A percentile compares a stretch with the other conserved stretches of the same genome.
phyloP scores from a whole-genome alignment of 2,329 filamentous ascomycete genomes.

The Hymenoscyphus salicellus region DNA sequence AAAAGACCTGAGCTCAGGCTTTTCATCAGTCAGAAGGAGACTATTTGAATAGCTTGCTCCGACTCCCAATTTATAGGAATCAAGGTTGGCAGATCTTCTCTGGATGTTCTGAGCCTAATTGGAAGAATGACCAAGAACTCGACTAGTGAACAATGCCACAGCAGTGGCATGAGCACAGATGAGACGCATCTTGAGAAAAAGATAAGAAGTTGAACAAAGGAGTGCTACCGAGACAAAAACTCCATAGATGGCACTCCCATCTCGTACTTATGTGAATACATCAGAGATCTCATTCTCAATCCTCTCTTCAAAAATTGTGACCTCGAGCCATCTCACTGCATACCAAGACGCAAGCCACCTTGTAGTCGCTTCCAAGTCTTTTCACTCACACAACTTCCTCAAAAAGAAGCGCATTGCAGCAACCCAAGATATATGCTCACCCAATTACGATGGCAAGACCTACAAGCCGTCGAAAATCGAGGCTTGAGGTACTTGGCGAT shows the following conservation, averaged over 20 bases:
- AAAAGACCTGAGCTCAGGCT: constrained; percentile 6
- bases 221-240: neutral
- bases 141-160: constrained; percentile 7
- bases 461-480: constrained; percentile 5
- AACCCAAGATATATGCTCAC: constrained; percentile 9
- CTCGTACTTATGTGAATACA: neutral
- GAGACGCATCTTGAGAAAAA: constrained; percentile 14
- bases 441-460: neutral
- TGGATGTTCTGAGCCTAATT: constrained; percentile 6
- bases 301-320: neutral
- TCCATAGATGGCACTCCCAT: neutral
- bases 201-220: neutral
- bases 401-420: constrained; percentile 4
- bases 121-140: constrained; percentile 13
- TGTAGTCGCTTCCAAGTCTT: constrained; percentile 1
- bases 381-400: constrained; percentile 10
- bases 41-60: constrained; percentile 13
- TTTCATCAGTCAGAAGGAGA: constrained; percentile 5
- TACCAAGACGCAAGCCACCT: neutral
- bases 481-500: neutral
- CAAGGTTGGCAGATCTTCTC: constrained; percentile 11
- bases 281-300: too few species aligned
- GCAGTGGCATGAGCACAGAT: constrained; percentile 7
- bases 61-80: constrained; percentile 10
- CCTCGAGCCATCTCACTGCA: neutral